phyloP scores from a whole-genome alignment of 805 yeast genomes.

The Alloascoidea hylecoeti region DNA sequence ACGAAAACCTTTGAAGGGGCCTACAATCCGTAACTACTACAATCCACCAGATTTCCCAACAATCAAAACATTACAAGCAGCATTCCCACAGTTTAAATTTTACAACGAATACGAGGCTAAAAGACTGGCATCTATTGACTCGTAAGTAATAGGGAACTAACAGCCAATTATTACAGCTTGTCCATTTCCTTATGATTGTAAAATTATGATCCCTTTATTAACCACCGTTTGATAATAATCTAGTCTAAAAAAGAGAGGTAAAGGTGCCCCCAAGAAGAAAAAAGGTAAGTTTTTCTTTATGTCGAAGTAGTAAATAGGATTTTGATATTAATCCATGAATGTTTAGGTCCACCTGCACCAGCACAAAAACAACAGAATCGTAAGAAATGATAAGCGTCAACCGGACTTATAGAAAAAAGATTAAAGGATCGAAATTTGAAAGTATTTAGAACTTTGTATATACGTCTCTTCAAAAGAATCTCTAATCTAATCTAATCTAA shows the following conservation, averaged over 20 bases:
- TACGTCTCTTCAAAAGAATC: too few species aligned
- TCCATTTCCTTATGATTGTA: background rate
- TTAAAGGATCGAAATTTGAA: too few species aligned
- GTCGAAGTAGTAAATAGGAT: too few species aligned
- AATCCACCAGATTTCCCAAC: slow-evolving; percentile 57
- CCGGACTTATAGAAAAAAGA: too few species aligned
- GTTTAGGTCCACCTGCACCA: too few species aligned
- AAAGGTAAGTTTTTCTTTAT: background rate
- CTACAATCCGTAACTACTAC: slow-evolving; percentile 48
- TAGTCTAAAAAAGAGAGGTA: background rate
- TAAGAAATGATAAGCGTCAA: too few species aligned
- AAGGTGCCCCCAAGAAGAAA: background rate
- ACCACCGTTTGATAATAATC: background rate
- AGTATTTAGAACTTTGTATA: too few species aligned
- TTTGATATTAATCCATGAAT: too few species aligned
- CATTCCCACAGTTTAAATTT: background rate
- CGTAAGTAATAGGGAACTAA: background rate
- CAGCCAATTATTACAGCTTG: too few species aligned
- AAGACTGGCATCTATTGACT: background rate
- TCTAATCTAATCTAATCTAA: too few species aligned
- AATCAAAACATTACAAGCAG: background rate
- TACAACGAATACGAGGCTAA: background rate
- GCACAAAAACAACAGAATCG: too few species aligned
- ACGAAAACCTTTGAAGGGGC: slow-evolving; percentile 55
- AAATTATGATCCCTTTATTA: background rate